These are phyloP conservation scores for Nicotiana obtusifolia DNA, from an alignment of 257 asterid species.

Conservation along the genomic window DNA sequence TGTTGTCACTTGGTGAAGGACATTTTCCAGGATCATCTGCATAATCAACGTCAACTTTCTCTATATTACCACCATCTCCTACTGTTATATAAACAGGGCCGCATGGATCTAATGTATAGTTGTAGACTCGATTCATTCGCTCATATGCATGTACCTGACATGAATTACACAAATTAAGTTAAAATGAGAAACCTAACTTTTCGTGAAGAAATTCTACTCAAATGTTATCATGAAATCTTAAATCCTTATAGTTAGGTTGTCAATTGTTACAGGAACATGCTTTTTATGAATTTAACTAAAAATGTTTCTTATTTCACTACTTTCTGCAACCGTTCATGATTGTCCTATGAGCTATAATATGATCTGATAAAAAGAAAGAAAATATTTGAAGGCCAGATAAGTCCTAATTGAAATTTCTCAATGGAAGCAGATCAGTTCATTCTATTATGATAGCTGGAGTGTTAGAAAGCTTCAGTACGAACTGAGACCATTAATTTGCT, in stretches of 20 bases:
- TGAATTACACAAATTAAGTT: background rate
- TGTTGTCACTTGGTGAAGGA: conserved; percentile 50
- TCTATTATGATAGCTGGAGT: background rate
- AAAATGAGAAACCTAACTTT: background rate
- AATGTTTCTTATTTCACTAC: background rate
- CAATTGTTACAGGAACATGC: background rate
- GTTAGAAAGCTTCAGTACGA: background rate
- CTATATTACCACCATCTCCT: conserved; percentile 94
- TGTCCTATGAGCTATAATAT: background rate
- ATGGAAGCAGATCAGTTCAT: too few relatives aligned
- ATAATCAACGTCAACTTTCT: conserved; percentile 63
- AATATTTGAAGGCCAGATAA: too few relatives aligned
- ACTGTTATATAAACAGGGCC: conserved; percentile 77
- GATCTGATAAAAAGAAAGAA: background rate
- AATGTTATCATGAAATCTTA: background rate
- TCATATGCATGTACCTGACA: conserved; percentile 70
- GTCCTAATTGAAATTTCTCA: too few relatives aligned
- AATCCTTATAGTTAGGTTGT: background rate
- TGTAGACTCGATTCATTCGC: conserved; percentile 73
- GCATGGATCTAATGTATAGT: conserved; percentile 62
- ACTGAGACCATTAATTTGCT: background rate
- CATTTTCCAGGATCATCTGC: conserved; percentile 84
- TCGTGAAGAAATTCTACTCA: background rate
- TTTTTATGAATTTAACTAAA: too few relatives aligned
- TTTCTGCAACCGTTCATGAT: background rate